phyloP scores from a whole-genome alignment of 2,329 filamentous ascomycete genomes.

The Neonectria coccinea region DNA sequence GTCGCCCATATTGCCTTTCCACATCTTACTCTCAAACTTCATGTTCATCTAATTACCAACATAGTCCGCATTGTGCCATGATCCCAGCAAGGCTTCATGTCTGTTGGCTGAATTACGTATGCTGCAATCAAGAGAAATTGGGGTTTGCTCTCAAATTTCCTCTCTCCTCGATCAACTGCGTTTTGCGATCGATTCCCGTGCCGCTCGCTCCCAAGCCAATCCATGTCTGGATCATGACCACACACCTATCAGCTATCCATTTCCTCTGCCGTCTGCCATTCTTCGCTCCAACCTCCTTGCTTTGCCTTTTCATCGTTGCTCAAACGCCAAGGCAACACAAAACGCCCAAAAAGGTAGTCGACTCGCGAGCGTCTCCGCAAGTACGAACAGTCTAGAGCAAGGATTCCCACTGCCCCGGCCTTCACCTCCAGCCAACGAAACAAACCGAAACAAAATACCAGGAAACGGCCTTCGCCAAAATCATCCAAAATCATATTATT shows the following conservation, averaged over 20 bases:
- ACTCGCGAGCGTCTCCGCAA: slow-evolving; percentile 1
- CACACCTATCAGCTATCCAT: neutral
- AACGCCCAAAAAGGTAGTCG: slow-evolving; percentile 1
- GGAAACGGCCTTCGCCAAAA: neutral
- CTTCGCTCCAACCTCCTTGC: neutral
- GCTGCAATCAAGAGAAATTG: neutral
- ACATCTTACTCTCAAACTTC: neutral
- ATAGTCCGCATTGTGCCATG: neutral
- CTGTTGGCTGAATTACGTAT: neutral
- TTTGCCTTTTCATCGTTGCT: neutral
- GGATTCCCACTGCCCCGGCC: neutral
- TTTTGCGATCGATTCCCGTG: neutral
- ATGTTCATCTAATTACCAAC: neutral
- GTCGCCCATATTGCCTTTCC: neutral
- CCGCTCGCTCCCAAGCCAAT: neutral
- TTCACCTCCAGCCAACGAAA: neutral
- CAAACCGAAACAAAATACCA: slow-evolving; percentile 5
- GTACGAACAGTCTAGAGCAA: neutral
- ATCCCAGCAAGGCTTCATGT: slow-evolving; percentile 4
- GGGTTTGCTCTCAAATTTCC: neutral
- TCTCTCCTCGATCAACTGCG: neutral
- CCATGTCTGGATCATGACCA: neutral
- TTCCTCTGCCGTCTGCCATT: neutral
- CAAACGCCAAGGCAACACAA: slow-evolving; percentile 13
- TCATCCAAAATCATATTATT: neutral